Evolutionary conservation across 2,329 filamentous ascomycete genomes (phyloP).

Genomic region (Paradendryphiella salina): DNA sequence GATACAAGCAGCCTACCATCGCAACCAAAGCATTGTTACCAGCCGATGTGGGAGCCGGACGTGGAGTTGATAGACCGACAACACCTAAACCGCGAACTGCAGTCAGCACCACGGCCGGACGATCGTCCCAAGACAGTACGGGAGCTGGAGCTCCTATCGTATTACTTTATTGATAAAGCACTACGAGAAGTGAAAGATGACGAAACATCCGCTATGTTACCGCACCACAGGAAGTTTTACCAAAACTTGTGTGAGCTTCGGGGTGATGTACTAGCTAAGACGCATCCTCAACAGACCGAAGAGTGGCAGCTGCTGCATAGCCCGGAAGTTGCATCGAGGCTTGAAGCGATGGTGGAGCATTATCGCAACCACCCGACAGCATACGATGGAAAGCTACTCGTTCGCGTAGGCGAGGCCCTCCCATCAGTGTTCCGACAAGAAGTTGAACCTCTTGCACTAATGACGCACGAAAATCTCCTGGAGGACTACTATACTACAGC

Average conservation of each 20-base stretch:
- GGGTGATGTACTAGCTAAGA: constrained; percentile 2
- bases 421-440: constrained; percentile 17
- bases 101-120: constrained; percentile 10
- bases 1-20: not conserved
- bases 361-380: constrained; percentile 15
- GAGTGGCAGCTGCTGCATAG: constrained; percentile 16
- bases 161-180: constrained; percentile 17
- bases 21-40: constrained; percentile 12
- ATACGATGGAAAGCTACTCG: constrained; percentile 19
- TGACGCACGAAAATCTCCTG: constrained; percentile 21
- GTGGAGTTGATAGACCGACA: constrained; percentile 12
- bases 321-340: constrained; percentile 5
- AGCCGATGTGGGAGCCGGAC: constrained; percentile 18
- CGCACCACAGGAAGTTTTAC: constrained; percentile 19
- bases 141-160: constrained; percentile 18
- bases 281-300: constrained; percentile 19
- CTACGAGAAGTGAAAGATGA: constrained; percentile 4
- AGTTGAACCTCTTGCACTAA: constrained; percentile 18
- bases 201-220: constrained; percentile 12
- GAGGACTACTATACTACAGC: constrained; percentile 22
- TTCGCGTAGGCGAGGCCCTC: constrained; percentile 17
- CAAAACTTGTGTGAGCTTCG: constrained; percentile 10
- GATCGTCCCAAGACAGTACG: constrained; percentile 11
- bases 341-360: constrained; percentile 9
- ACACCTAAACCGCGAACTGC: constrained; percentile 11